Evolutionary conservation across 1,284 basidiomycete genomes (phyloP).

Genomic region (Ceratobasidium sp.): DNA sequence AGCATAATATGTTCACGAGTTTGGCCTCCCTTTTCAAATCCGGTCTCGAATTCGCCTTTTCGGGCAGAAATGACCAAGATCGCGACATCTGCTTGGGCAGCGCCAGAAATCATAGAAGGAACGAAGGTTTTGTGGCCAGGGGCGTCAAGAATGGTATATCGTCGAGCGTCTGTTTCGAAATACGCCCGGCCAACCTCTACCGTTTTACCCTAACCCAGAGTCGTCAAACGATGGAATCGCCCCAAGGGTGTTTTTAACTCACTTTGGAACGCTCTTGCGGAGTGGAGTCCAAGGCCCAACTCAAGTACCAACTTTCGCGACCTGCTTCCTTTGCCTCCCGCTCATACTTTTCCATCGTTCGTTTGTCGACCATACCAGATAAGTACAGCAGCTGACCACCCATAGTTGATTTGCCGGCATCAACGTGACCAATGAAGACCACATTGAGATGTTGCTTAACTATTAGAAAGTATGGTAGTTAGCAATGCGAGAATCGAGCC

Average conservation of each 20-base stretch:
- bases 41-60: conserved; percentile 98
- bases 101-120: conserved; percentile 95
- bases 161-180: conserved; percentile 84
- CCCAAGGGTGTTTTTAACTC: conserved; percentile 20
- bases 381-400: conserved; percentile 93
- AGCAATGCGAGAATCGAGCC: not conserved
- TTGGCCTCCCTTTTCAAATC: conserved; percentile 95
- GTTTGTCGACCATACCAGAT: conserved; percentile 92
- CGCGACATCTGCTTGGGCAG: conserved; percentile 94
- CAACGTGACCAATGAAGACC: conserved; percentile 98
- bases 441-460: conserved; percentile 93
- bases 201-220: conserved; percentile 76
- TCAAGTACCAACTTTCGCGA: conserved; percentile 94
- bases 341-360: conserved; percentile 97
- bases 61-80: conserved; percentile 94
- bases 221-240: not conserved
- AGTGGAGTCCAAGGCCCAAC: conserved; percentile 95
- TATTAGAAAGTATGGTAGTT: conserved; percentile 47
- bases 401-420: conserved; percentile 97
- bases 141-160: conserved; percentile 96
- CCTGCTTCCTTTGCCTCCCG: conserved; percentile 95
- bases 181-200: conserved; percentile 96
- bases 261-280: conserved; percentile 86
- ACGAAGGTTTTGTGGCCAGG: conserved; percentile 97
- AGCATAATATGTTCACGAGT: conserved; percentile 97